Conservation (phyloP, 2,329 filamentous ascomycete genomes). For the Trichoderma atrobrunneum region DNA sequence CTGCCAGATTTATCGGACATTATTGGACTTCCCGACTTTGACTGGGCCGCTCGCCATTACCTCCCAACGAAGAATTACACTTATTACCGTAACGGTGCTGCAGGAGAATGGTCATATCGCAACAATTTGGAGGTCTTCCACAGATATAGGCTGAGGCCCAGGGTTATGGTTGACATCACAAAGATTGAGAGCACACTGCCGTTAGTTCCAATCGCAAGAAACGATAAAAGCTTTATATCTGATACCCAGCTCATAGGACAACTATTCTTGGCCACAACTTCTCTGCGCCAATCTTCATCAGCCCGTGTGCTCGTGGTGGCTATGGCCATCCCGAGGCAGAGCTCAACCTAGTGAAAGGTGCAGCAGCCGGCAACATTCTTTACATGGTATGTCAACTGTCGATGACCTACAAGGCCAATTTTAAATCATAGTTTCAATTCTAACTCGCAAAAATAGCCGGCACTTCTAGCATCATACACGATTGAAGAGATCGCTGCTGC, state of each 20-base stretch:
- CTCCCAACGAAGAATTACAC: constrained; percentile 49
- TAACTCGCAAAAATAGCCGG: constrained; percentile 23
- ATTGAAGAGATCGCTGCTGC: constrained; percentile 39
- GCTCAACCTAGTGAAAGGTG: constrained; percentile 48
- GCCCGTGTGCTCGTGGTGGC: constrained; percentile 45
- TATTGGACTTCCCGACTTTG: constrained; percentile 52
- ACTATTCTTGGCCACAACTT: constrained; percentile 53
- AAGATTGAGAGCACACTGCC: constrained; percentile 39
- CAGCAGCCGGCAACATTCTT: constrained; percentile 46
- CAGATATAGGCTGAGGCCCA: constrained; percentile 47
- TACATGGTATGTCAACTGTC: constrained; percentile 40
- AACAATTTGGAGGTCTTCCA: constrained; percentile 56
- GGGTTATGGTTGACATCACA: constrained; percentile 50
- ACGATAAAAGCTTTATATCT: not conserved
- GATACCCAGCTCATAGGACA: constrained; percentile 31
- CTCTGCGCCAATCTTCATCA: constrained; percentile 54
- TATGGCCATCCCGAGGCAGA: constrained; percentile 47
- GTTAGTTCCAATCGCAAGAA: constrained; percentile 20
- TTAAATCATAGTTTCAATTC: too few species aligned
- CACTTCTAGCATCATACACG: constrained; percentile 33
- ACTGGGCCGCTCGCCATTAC: constrained; percentile 49
- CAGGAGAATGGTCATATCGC: constrained; percentile 54
- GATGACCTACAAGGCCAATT: too few species aligned
- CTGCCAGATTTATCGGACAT: constrained; percentile 45
- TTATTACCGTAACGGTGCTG: constrained; percentile 57